A percentile compares a stretch with the other conserved stretches of the same genome.
These are phyloP conservation scores for Didymella sp. DNA, from an alignment of 2,329 filamentous ascomycete species.

Conservation along the genomic window DNA sequence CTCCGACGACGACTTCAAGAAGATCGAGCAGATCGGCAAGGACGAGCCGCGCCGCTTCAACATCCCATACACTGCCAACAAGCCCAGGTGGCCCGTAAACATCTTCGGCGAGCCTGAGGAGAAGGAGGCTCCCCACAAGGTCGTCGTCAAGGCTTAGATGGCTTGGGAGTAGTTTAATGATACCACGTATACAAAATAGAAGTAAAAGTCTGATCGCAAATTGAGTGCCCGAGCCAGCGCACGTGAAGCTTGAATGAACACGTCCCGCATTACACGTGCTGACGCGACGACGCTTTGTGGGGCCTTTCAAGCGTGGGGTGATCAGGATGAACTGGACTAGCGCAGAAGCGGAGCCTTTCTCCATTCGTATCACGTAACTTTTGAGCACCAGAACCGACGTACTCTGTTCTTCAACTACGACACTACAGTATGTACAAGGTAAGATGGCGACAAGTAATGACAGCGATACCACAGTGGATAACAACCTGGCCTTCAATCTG, in stretches of 20 bases:
- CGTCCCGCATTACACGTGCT: background rate
- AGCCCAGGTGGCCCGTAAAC: constrained; percentile 64
- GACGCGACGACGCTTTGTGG: background rate
- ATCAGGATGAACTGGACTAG: background rate
- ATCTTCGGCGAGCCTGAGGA: constrained; percentile 64
- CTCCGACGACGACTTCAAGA: constrained; percentile 35
- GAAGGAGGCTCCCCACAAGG: constrained; percentile 58
- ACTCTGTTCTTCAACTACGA: too few relatives aligned
- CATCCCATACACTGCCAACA: constrained; percentile 52
- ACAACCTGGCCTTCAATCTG: background rate
- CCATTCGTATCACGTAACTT: background rate
- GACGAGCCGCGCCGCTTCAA: constrained; percentile 66
- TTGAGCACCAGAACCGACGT: too few relatives aligned
- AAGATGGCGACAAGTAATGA: background rate
- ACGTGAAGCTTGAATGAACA: background rate
- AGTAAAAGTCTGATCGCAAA: background rate
- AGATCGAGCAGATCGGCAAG: constrained; percentile 59
- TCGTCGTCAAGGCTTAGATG: constrained; percentile 36
- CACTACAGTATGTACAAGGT: background rate
- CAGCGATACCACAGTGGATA: background rate
- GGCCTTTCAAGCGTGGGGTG: background rate
- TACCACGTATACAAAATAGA: constrained; percentile 14
- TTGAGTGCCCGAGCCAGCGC: too few relatives aligned
- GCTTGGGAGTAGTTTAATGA: background rate
- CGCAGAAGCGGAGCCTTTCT: background rate